A percentile compares a stretch with the other conserved stretches of the same genome.
Conservation (phyloP, 352 stramenopile genomes). For the Phytophthora colocasiae region DNA sequence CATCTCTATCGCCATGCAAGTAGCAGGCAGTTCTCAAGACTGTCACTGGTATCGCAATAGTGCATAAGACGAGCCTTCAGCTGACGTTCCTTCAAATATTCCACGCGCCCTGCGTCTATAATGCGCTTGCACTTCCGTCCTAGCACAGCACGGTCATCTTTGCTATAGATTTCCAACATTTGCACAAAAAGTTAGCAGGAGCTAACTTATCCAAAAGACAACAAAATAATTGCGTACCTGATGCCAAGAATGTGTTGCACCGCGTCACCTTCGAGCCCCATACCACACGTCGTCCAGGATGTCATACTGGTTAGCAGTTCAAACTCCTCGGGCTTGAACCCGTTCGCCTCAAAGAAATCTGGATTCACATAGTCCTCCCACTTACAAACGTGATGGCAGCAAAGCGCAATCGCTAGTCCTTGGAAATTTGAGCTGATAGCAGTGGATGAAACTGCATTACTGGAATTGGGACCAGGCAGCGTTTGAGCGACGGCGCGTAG, state of each 20-base stretch:
- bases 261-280: slow-evolving; percentile 66
- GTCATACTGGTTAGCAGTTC: slow-evolving; percentile 70
- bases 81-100: slow-evolving; percentile 55
- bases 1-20: slow-evolving; percentile 59
- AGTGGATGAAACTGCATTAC: not conserved
- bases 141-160: slow-evolving; percentile 65
- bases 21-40: slow-evolving; percentile 84
- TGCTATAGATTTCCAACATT: slow-evolving; percentile 40
- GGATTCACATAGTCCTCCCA: slow-evolving; percentile 84
- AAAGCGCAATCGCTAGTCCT: slow-evolving; percentile 77
- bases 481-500: slow-evolving; percentile 72
- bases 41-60: slow-evolving; percentile 79
- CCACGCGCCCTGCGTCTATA: slow-evolving; percentile 71
- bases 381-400: slow-evolving; percentile 79
- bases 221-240: slow-evolving; percentile 34
- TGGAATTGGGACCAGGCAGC: slow-evolving; percentile 28
- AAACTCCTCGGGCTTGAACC: slow-evolving; percentile 69
- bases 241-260: slow-evolving; percentile 78
- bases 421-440: slow-evolving; percentile 50
- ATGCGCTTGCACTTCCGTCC: slow-evolving; percentile 83
- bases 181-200: slow-evolving; percentile 8
- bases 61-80: slow-evolving; percentile 77
- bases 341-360: slow-evolving; percentile 60
- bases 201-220: not conserved
- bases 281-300: slow-evolving; percentile 83